Conservation (phyloP, 345 rosid genomes). For the Brassica carinata region DNA sequence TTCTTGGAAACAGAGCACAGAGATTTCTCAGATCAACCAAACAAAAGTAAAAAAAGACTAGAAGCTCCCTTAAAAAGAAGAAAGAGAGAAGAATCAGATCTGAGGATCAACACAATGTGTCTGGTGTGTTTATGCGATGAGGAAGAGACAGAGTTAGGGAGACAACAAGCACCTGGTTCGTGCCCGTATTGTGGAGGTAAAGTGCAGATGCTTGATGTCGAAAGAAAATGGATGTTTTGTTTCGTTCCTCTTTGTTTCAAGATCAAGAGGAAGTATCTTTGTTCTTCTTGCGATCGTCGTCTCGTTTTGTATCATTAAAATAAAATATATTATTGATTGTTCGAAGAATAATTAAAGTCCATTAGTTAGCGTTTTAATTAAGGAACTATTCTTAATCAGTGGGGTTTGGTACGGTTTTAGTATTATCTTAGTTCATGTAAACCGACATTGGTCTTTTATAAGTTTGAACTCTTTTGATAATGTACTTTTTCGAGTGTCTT, state of each 20-base stretch:
- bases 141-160: constrained; percentile 66
- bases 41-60: neutral
- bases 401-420: constrained; percentile 20
- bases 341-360: neutral
- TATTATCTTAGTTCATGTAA: constrained; percentile 10
- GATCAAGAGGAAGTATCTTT: constrained; percentile 60
- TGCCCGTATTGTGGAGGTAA: constrained; percentile 88
- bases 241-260: constrained; percentile 72
- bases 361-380: constrained; percentile 16
- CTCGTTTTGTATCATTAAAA: constrained; percentile 43
- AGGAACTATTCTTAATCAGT: constrained; percentile 21
- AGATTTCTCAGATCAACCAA: neutral
- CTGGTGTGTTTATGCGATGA: constrained; percentile 54
- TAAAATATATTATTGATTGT: neutral
- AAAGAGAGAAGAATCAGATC: constrained; percentile 22
- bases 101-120: constrained; percentile 51
- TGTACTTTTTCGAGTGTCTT: constrained; percentile 18
- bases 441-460: constrained; percentile 25
- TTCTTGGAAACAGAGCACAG: neutral
- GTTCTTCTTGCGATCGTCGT: constrained; percentile 66
- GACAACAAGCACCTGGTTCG: constrained; percentile 74
- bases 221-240: constrained; percentile 79
- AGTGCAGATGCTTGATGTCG: constrained; percentile 72
- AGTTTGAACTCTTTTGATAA: constrained; percentile 5
- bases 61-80: neutral